A percentile compares a stretch with the other conserved stretches of the same genome.
Evolutionary conservation across 2,329 filamentous ascomycete genomes (phyloP).

Genomic region (Aspergillus candidus): DNA sequence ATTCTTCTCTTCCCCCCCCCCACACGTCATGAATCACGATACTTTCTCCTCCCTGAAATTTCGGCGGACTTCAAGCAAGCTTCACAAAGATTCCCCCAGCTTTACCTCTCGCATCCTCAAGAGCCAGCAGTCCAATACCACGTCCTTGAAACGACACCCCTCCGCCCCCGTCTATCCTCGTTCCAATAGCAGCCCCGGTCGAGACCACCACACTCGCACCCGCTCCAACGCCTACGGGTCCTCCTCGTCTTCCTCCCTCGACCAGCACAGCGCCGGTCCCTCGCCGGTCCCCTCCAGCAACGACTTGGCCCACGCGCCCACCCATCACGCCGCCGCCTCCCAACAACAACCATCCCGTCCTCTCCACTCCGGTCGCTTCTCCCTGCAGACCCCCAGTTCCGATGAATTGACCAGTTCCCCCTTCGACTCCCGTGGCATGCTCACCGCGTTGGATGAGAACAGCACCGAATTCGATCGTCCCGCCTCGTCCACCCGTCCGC

Average conservation of each 20-base stretch:
- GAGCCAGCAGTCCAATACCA: conserved; percentile 37
- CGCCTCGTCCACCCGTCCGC: conserved; percentile 34
- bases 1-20: conserved; percentile 22
- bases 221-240: conserved; percentile 43
- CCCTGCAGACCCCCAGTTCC: conserved; percentile 34
- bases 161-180: conserved; percentile 43
- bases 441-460: conserved; percentile 39
- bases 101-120: conserved; percentile 37
- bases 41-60: conserved; percentile 34
- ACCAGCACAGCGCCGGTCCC: conserved; percentile 36
- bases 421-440: conserved; percentile 41
- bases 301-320: conserved; percentile 26
- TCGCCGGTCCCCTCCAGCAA: conserved; percentile 33
- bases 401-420: conserved; percentile 42
- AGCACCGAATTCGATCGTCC: conserved; percentile 26
- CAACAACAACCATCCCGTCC: conserved; percentile 23
- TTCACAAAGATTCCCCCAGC: conserved; percentile 41
- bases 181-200: conserved; percentile 33
- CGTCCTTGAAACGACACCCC: conserved; percentile 42
- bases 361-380: conserved; percentile 30
- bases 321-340: conserved; percentile 18
- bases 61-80: conserved; percentile 37
- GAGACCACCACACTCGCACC: conserved; percentile 41
- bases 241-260: conserved; percentile 44
- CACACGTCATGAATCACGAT: conserved; percentile 32